These are phyloP conservation scores for Plasmodium chabaudi DNA, from an alignment of 169 alveolate species.

Conservation along the genomic window DNA sequence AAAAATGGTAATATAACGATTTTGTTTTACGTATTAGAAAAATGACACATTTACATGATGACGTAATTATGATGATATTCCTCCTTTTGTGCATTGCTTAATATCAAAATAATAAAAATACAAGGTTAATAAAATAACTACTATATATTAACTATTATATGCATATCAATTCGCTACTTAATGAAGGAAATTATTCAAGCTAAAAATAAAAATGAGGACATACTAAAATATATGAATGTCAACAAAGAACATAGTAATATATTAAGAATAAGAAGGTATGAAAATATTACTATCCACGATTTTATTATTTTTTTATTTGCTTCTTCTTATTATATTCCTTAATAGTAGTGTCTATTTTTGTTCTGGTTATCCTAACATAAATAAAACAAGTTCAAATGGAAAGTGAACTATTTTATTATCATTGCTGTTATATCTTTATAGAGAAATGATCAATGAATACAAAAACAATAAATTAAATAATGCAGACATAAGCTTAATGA, in stretches of 20 bases:
- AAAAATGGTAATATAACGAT: conserved; percentile 36
- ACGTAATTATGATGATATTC: too few relatives aligned
- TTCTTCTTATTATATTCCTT: neutral
- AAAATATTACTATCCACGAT: neutral
- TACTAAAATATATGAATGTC: conserved; percentile 71
- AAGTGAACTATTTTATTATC: too few relatives aligned
- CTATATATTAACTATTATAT: too few relatives aligned
- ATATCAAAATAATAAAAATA: too few relatives aligned
- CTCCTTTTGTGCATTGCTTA: too few relatives aligned
- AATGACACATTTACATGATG: neutral
- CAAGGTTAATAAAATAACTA: too few relatives aligned
- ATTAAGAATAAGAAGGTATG: conserved; percentile 63
- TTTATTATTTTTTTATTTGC: neutral
- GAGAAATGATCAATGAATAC: conserved; percentile 72
- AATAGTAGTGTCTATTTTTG: too few relatives aligned
- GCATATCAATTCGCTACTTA: too few relatives aligned
- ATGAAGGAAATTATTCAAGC: conserved; percentile 42
- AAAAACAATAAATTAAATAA: conserved; percentile 55
- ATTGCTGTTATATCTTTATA: neutral
- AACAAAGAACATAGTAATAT: conserved; percentile 73
- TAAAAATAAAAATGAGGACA: conserved; percentile 65
- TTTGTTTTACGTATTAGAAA: too few relatives aligned
- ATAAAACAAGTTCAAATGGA: too few relatives aligned
- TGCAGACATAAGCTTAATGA: conserved; percentile 56
- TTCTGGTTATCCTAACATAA: too few relatives aligned